phyloP scores from a whole-genome alignment of 805 yeast genomes.

The Metschnikowia gelsemii region DNA sequence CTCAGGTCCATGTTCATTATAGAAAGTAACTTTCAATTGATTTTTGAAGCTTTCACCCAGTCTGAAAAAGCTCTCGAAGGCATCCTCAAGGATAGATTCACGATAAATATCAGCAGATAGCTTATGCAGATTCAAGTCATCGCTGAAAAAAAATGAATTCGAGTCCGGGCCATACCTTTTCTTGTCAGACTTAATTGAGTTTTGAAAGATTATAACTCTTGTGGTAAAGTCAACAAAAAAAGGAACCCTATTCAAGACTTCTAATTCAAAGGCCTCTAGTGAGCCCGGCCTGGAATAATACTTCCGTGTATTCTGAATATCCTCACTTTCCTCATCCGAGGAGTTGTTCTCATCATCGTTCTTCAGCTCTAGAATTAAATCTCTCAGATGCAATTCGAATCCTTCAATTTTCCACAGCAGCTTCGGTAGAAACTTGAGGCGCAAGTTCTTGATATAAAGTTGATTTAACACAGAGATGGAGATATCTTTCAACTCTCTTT shows the following conservation, averaged over 20 bases:
- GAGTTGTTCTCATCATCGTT: conserved; percentile 39
- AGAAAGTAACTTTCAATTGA: conserved; percentile 62
- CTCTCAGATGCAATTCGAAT: conserved; percentile 30
- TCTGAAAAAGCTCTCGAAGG: conserved; percentile 56
- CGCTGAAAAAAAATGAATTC: conserved; percentile 19
- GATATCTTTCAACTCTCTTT: conserved; percentile 24
- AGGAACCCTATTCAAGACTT: conserved; percentile 64
- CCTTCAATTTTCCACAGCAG: conserved; percentile 51
- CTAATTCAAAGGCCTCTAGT: conserved; percentile 32
- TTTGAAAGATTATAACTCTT: conserved; percentile 72
- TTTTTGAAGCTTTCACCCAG: conserved; percentile 57
- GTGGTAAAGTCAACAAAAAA: conserved; percentile 75
- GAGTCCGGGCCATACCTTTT: conserved; percentile 22
- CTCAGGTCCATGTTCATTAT: conserved; percentile 71
- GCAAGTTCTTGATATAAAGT: conserved; percentile 62
- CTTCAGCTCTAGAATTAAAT: conserved; percentile 37
- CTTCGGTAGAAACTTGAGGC: conserved; percentile 50
- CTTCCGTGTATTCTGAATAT: neutral
- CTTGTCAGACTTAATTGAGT: conserved; percentile 57
- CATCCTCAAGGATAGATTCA: conserved; percentile 71
- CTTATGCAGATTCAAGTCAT: conserved; percentile 19
- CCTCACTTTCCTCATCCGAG: conserved; percentile 18
- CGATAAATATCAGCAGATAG: conserved; percentile 61
- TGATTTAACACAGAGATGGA: conserved; percentile 60
- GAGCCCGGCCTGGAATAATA: neutral